Base-by-base conservation (phyloP, 2,329 filamentous ascomycete species). In the Aspergillus texensis region DNA sequence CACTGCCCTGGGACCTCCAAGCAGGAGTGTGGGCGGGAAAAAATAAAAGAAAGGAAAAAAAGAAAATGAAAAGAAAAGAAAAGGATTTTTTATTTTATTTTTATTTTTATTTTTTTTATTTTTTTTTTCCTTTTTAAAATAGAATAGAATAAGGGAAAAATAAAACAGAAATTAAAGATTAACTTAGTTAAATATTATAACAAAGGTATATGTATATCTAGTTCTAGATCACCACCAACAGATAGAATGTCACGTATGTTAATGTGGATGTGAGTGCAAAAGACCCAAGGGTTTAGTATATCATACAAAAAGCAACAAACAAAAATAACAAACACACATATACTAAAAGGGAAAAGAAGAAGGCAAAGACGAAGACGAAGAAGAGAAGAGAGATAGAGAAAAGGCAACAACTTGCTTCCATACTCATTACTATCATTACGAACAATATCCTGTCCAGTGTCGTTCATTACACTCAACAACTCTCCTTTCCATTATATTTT, bases 161-260 rank as follows among this genome's bases (percentile, higher is more conserved):
- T 8, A 16, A 26, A 26, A 26, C 11, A 11, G 30, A 30, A 19
- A 50, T 21, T 46, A 41, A 63, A 57, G 48, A 53, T 54, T 50
- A 21, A 21, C 21, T 53, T 26, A 46, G 14, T 14, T 26, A 26
- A 50, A 10, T 9, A 50, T 11, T 30, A 50, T 28, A 52, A 52
- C 21, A 32, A 32, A 30, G 28, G 48, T 52, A 30, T 14, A 61
- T 70, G 63, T 72, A 72, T 71, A 72, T 72, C 67, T 67, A 67
- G 67, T 71, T 72, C 71, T 70, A 70, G 72, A 75, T 75, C 71
- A 68, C 68, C 71, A 54, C 63, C 52, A 52, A 32, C 26, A 32
- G 26, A 30, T 16, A 52, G 16, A 32, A 32, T 6, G 28, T 52
- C 16, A n/a, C 28, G 28, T 32, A 16, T 32, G 26, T 50, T 3